Evolutionary conservation across 192 early-diverging fungal genomes (phyloP), one percentile per base, ranked within the genome.

Genomic region (Lobosporangium transversale): DNA sequence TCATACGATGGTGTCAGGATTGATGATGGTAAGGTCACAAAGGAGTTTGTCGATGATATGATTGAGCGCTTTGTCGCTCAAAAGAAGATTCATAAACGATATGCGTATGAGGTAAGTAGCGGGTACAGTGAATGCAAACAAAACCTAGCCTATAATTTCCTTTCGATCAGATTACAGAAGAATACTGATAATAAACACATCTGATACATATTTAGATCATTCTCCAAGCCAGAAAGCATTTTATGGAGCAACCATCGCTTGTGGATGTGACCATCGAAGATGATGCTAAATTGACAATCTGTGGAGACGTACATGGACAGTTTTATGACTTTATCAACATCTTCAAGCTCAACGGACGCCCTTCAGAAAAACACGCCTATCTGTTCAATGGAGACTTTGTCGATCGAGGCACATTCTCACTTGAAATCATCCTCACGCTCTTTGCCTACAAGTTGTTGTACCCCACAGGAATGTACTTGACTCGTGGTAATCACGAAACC

Each of bases 351-450:
- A 97, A 97, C 80, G 98, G 98, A 7, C 83, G 89, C 47, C 98
- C 98, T 6, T 92, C 92, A 0, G 79, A 85, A 21, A 89, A 81
- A 5, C 92, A 95, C 51, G 86, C 89, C 70, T 98, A 97, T 74
- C 83, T 97, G 76, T 98, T 95, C 79, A 98, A 97, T 81, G 98
- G 98, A 54, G 98, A 99, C 73, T 98, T 99, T 87, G 98, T 99
- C 17, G 98, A 99, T 81, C 92, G 98, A 52, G 98, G 98, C 18
- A 94, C 92, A 33, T 99, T 99, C 82, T 97, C 94, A 17, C 80
- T 99, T n/a, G 98, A 99, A 78, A 92, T 95, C 58, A 92, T 98
- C 57, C 70, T 97, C 47, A 89, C 95, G 15, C 88, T 99, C 53
- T 90, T 97, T 50, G 88, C 95, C 12, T 95, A 91, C 83, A 97